Conservation (phyloP, 2,329 filamentous ascomycete genomes). For the Plenodomus biglobosus region DNA sequence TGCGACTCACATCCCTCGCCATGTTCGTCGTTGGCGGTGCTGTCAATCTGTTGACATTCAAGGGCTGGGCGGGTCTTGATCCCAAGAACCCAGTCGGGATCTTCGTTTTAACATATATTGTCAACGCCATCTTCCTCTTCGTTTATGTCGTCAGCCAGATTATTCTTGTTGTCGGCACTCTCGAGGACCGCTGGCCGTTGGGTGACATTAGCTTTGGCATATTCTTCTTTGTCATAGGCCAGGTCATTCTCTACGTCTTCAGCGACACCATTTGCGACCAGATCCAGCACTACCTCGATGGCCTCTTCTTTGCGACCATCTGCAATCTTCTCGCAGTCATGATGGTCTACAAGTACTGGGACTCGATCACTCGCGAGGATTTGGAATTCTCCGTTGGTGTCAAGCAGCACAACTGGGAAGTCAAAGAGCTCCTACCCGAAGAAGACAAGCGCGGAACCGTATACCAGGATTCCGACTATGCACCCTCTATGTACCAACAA, state of each 20-base stretch:
- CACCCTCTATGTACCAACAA: slow-evolving; percentile 50
- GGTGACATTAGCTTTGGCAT: slow-evolving; percentile 88
- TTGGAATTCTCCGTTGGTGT: slow-evolving; percentile 97
- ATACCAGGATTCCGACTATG: slow-evolving; percentile 67
- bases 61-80: slow-evolving; percentile 80
- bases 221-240: slow-evolving; percentile 87
- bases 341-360: slow-evolving; percentile 99
- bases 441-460: slow-evolving; percentile 79
- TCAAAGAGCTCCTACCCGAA: slow-evolving; percentile 78
- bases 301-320: slow-evolving; percentile 88
- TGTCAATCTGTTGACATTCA: slow-evolving; percentile 89
- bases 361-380: slow-evolving; percentile 97
- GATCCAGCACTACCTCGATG: slow-evolving; percentile 90
- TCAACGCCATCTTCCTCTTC: slow-evolving; percentile 83
- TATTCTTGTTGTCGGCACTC: slow-evolving; percentile 81
- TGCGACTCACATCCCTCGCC: slow-evolving; percentile 73
- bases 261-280: slow-evolving; percentile 80
- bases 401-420: slow-evolving; percentile 96
- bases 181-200: slow-evolving; percentile 94
- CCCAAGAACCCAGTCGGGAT: slow-evolving; percentile 85
- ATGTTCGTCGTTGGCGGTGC: slow-evolving; percentile 88
- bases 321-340: slow-evolving; percentile 94
- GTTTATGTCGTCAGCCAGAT: slow-evolving; percentile 88
- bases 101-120: slow-evolving; percentile 87
- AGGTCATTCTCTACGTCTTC: slow-evolving; percentile 90